Evolutionary conservation across 371 early-diverging fungal species (phyloP).

Genomic region (Fennellomyces sp.): DNA sequence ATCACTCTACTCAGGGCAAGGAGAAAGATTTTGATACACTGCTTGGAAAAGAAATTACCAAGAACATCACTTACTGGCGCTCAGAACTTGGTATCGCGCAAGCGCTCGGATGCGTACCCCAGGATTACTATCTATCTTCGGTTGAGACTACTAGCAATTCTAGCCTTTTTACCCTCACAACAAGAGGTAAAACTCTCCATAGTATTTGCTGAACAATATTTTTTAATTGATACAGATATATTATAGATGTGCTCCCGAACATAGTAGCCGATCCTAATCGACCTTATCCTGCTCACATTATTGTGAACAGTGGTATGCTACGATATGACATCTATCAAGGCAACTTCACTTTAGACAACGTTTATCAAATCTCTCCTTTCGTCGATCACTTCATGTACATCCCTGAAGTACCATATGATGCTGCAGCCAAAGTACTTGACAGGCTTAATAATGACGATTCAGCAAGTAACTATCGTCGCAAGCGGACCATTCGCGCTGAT

Average conservation of each 20-base stretch:
- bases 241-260: conserved; percentile 47
- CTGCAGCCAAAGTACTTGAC: conserved; percentile 39
- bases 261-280: conserved; percentile 30
- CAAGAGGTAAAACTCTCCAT: conserved; percentile 24
- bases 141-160: conserved; percentile 38
- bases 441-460: conserved; percentile 37
- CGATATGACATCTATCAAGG: conserved; percentile 27
- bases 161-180: conserved; percentile 46
- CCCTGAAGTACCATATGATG: conserved; percentile 35
- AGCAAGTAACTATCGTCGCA: neutral
- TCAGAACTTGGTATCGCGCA: conserved; percentile 31
- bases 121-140: conserved; percentile 50
- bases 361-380: conserved; percentile 56
- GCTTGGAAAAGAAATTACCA: conserved; percentile 47
- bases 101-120: conserved; percentile 55
- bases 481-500: neutral
- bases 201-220: neutral
- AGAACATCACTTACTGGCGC: conserved; percentile 42
- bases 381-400: conserved; percentile 43
- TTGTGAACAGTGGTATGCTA: conserved; percentile 3
- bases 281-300: conserved; percentile 30
- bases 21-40: conserved; percentile 39
- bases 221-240: too few relatives aligned
- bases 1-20: conserved; percentile 36
- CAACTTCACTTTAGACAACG: conserved; percentile 50